Percentiles rank a stretch among this genome's conserved stretches.
Conservation (phyloP, 495 filamentous ascomycete species). For the Aspergillus incahuasiensis region DNA sequence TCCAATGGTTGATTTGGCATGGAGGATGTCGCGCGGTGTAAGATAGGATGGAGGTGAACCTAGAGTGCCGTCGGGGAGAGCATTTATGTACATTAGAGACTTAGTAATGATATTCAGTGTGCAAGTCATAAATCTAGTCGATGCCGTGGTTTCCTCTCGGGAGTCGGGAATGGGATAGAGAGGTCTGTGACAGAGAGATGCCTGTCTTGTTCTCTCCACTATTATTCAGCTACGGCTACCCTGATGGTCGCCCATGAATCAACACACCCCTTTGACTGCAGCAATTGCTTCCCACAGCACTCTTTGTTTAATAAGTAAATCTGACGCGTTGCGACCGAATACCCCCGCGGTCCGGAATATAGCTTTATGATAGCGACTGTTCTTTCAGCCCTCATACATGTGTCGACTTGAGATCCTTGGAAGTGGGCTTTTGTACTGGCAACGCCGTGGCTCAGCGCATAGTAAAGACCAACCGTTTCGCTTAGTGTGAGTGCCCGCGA, state of each 20-base stretch:
- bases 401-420: constrained; percentile 50
- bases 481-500: constrained; percentile 17
- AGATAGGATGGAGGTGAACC: too few relatives aligned
- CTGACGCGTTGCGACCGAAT: constrained; percentile 9
- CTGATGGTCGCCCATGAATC: not conserved
- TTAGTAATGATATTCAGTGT: too few relatives aligned
- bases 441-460: constrained; percentile 26
- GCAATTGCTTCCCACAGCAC: not conserved
- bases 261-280: not conserved
- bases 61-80: not conserved
- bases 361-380: not conserved
- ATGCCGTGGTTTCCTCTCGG: too few relatives aligned
- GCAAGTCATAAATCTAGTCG: too few relatives aligned
- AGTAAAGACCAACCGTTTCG: constrained; percentile 21
- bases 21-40: too few relatives aligned
- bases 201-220: not conserved
- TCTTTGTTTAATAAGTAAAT: not conserved
- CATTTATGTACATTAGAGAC: not conserved
- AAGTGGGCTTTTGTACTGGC: constrained; percentile 41
- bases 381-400: constrained; percentile 31
- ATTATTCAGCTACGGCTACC: constrained; percentile 12
- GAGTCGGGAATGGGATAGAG: not conserved
- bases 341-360: not conserved
- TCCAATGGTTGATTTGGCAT: too few relatives aligned
- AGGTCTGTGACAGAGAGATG: too few relatives aligned